These are phyloP conservation scores for Aspergillus incahuasiensis DNA, from an alignment of 495 filamentous ascomycete genomes.

Conservation along the genomic window DNA sequence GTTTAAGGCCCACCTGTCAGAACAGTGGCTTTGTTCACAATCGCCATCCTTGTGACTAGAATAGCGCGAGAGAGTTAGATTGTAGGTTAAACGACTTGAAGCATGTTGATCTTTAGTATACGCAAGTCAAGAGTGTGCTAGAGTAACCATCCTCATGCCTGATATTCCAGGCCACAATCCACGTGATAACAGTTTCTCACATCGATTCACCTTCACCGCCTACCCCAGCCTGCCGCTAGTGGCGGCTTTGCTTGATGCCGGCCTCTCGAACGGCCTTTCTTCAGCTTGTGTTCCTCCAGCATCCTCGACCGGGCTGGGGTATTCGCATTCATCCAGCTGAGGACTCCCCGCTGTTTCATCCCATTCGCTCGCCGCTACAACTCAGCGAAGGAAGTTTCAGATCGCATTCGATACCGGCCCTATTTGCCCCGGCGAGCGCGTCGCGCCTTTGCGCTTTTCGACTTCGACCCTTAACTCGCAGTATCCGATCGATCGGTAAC, in stretches of 20 bases:
- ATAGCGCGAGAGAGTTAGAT: too few relatives aligned
- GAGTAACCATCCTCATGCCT: too few relatives aligned
- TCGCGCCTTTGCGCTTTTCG: constrained; percentile 32
- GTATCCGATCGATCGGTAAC: constrained; percentile 4
- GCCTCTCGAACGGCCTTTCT: constrained; percentile 6
- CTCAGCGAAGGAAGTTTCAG: too few relatives aligned
- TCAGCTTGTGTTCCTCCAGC: constrained; percentile 15
- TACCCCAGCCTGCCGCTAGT: constrained; percentile 20
- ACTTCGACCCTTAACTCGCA: constrained; percentile 4
- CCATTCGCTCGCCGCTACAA: too few relatives aligned
- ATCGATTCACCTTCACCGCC: background rate
- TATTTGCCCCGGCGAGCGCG: constrained; percentile 22
- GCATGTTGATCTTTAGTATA: too few relatives aligned
- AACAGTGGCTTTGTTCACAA: too few relatives aligned
- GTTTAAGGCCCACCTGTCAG: too few relatives aligned
- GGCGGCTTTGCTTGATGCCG: constrained; percentile 23
- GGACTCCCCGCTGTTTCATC: constrained; percentile 10
- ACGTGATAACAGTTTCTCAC: constrained; percentile 9
- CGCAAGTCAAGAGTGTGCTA: too few relatives aligned
- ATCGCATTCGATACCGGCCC: too few relatives aligned
- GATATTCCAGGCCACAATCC: background rate
- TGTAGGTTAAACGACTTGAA: too few relatives aligned
- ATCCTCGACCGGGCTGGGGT: constrained; percentile 22
- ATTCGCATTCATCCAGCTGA: constrained; percentile 17
- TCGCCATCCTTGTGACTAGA: too few relatives aligned